Base-by-base conservation (phyloP, 306 rosid species). In the Styphnolobium japonicum region DNA sequence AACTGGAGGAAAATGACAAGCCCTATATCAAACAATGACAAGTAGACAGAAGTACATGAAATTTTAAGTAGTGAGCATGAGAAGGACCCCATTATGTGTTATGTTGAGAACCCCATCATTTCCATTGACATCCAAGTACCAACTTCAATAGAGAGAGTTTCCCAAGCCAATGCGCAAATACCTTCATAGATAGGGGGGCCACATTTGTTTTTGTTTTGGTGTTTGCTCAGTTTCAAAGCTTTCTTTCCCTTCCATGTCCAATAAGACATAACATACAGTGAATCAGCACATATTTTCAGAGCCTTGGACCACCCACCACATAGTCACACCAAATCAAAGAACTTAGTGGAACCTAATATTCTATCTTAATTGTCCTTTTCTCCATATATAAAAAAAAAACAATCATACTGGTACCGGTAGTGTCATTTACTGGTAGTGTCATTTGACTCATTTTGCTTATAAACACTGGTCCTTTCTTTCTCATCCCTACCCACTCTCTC, bases 21-120 rank as follows among this genome's bases (percentile, higher is more conserved):
- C 12, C 76, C 7, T 36, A 73, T 4, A 76, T 58, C 15, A 77
- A 67, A 81, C 84, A 68, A 62, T 60, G 58, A 80, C 45, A 31
- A 71, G 43, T 52, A 77, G 80, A 46, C 84, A 78, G 14, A 71
- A 0, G 66, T 52, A 36, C 75, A 23, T 67, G 49, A 21, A 77
- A 75, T 64, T 64, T 37, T 40, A 70, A 53, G 52, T 69, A 81
- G 36, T 73, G 69, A 84, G 61, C 71, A 81, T 81, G 88, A 84
- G 86, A 78, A 81, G 88, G 90, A 87, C 88, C 88, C 86, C 90
- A 87, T 84, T 87, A 84, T 76, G 53, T 49, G 76, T 65, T n/a
- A 9, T 45, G 58, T 67, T 60, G 78, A 76, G 74, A 83, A 76
- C 25, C 12, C 65, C 84, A 73, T 73, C 76, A 60, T 61, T 72